Evolutionary conservation across 352 stramenopile genomes (phyloP).

Genomic region (Thraustotheca clavata): DNA sequence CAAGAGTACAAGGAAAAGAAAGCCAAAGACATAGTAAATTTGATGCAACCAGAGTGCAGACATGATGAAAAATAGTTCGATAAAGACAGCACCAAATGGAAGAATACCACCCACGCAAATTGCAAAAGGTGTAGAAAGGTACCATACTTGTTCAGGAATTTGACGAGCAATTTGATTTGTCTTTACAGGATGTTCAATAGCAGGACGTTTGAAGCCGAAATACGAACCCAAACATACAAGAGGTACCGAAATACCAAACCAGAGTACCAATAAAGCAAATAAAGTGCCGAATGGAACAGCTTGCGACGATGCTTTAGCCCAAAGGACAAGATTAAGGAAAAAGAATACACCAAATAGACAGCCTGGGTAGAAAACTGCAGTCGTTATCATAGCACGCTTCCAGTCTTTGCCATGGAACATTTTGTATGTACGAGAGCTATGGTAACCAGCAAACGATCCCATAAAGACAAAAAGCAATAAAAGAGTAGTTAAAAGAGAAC

Average conservation of each 20-base stretch:
- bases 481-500: conserved; percentile 92
- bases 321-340: conserved; percentile 94
- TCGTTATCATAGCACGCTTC: conserved; percentile 95
- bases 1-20: conserved; percentile 97
- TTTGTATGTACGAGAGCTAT: conserved; percentile 96
- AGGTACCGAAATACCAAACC: conserved; percentile 97
- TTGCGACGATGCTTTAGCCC: conserved; percentile 75
- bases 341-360: conserved; percentile 93
- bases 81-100: conserved; percentile 98
- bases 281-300: conserved; percentile 96
- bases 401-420: conserved; percentile 97
- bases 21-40: conserved; percentile 99
- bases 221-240: conserved; percentile 97
- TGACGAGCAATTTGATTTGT: conserved; percentile 88
- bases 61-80: conserved; percentile 99
- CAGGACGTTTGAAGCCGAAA: conserved; percentile 90
- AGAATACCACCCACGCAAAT: conserved; percentile 96
- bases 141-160: conserved; percentile 94
- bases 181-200: conserved; percentile 81
- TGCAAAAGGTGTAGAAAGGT: conserved; percentile 90
- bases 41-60: conserved; percentile 98
- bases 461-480: conserved; percentile 98
- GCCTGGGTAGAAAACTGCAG: conserved; percentile 91
- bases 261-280: conserved; percentile 95
- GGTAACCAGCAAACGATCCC: conserved; percentile 95